These are phyloP conservation scores for Coprinellus micaceus DNA, from an alignment of 768 basidiomycete species.

Conservation along the genomic window DNA sequence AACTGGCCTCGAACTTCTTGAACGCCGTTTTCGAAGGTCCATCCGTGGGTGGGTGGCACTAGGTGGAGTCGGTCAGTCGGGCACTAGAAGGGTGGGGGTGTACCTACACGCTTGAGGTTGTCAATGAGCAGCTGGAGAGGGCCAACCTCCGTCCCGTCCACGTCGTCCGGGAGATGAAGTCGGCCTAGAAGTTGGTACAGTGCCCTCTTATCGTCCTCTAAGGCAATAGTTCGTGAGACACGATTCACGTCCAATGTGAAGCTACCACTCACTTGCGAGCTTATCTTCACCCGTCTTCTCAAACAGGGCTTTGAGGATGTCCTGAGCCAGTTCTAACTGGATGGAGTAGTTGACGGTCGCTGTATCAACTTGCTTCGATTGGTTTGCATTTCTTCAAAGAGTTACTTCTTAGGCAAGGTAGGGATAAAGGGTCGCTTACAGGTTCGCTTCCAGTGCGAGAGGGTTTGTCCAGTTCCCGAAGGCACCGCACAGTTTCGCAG, in stretches of 20 bases:
- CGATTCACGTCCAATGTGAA: not conserved
- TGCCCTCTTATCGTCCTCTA: constrained; percentile 67
- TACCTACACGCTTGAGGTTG: constrained; percentile 52
- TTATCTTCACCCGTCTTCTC: constrained; percentile 35
- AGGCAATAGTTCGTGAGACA: constrained; percentile 13
- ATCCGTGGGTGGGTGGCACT: constrained; percentile 50
- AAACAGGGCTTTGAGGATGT: constrained; percentile 43
- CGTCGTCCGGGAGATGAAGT: constrained; percentile 64
- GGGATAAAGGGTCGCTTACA: constrained; percentile 22
- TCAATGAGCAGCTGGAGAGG: constrained; percentile 59
- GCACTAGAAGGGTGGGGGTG: not conserved
- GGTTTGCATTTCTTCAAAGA: constrained; percentile 11
- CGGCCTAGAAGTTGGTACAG: constrained; percentile 63
- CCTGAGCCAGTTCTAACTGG: constrained; percentile 54
- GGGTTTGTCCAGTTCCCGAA: constrained; percentile 66
- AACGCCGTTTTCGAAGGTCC: constrained; percentile 64
- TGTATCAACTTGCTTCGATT: constrained; percentile 18
- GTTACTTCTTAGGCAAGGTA: too few relatives aligned
- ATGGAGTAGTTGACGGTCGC: constrained; percentile 28
- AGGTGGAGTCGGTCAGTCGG: not conserved
- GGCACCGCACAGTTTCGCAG: constrained; percentile 64
- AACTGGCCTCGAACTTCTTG: constrained; percentile 57
- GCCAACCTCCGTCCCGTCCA: constrained; percentile 67
- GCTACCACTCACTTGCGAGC: constrained; percentile 22
- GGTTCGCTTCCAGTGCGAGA: constrained; percentile 48